phyloP scores from a whole-genome alignment of 768 basidiomycete genomes.

The Favolaschia claudopus region DNA sequence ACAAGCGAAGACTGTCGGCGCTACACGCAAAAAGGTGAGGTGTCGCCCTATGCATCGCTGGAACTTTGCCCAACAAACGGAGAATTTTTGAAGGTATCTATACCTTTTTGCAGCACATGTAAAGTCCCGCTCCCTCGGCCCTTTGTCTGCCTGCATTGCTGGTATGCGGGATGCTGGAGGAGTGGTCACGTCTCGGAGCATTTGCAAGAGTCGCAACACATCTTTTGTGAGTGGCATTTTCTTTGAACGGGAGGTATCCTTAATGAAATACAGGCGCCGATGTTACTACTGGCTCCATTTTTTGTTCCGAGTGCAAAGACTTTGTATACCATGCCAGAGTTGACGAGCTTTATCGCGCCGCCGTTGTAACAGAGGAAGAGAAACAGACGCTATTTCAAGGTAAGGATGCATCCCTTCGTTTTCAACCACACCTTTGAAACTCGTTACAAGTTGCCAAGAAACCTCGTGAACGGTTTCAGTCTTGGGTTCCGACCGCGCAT shows the following conservation, averaged over 20 bases:
- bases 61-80: neutral
- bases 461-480: conserved; percentile 52
- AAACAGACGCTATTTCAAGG: conserved; percentile 1
- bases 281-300: conserved; percentile 59
- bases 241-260: neutral
- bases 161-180: conserved; percentile 2
- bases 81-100: neutral
- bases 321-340: conserved; percentile 55
- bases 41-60: neutral
- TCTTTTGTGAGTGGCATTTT: neutral
- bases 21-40: neutral
- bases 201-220: neutral
- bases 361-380: neutral
- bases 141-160: conserved; percentile 3
- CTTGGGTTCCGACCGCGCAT: conserved; percentile 54
- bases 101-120: neutral
- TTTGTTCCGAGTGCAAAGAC: conserved; percentile 62
- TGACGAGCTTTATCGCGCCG: conserved; percentile 31
- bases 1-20: neutral
- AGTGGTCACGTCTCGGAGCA: conserved; percentile 1
- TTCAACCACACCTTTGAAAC: neutral
- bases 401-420: neutral
- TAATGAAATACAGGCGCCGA: conserved; percentile 53
- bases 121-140: neutral
- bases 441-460: neutral